phyloP scores from a whole-genome alignment of 2,329 filamentous ascomycete genomes.

The Colletotrichum spinosum region DNA sequence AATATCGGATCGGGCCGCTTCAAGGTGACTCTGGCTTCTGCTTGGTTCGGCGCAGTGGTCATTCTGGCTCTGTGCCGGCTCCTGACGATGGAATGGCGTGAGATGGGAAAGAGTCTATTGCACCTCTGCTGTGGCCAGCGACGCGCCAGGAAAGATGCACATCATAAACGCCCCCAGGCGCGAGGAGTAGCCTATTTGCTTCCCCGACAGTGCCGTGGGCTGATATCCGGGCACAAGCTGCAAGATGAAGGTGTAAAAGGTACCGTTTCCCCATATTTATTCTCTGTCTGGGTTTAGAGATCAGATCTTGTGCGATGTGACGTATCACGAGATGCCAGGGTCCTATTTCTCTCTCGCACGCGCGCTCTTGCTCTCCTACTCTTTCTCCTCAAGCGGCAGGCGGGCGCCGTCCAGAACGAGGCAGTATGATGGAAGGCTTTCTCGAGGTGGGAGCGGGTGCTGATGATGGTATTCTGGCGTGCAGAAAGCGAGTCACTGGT shows the following conservation, averaged over 20 bases:
- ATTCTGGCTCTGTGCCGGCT: not conserved
- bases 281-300: constrained; percentile 42
- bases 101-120: constrained; percentile 10
- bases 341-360: constrained; percentile 11
- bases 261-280: constrained; percentile 46
- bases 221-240: constrained; percentile 29
- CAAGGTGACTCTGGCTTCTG: constrained; percentile 22
- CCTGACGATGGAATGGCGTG: constrained; percentile 5
- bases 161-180: constrained; percentile 14
- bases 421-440: constrained; percentile 10
- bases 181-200: constrained; percentile 8
- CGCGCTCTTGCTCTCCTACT: too few species aligned
- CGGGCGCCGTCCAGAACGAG: constrained; percentile 3
- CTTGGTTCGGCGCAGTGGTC: constrained; percentile 1
- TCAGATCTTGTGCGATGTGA: constrained; percentile 66
- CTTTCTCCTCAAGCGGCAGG: not conserved
- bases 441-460: constrained; percentile 14
- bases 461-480: constrained; percentile 30
- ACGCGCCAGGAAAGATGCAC: constrained; percentile 18
- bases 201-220: not conserved
- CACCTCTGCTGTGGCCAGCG: constrained; percentile 11
- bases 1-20: constrained; percentile 46
- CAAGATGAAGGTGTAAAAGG: constrained; percentile 39
- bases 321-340: constrained; percentile 50
- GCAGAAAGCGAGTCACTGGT: constrained; percentile 32